Conservation (phyloP, 371 early-diverging fungal species). For the Haplosporangium sp. region DNA sequence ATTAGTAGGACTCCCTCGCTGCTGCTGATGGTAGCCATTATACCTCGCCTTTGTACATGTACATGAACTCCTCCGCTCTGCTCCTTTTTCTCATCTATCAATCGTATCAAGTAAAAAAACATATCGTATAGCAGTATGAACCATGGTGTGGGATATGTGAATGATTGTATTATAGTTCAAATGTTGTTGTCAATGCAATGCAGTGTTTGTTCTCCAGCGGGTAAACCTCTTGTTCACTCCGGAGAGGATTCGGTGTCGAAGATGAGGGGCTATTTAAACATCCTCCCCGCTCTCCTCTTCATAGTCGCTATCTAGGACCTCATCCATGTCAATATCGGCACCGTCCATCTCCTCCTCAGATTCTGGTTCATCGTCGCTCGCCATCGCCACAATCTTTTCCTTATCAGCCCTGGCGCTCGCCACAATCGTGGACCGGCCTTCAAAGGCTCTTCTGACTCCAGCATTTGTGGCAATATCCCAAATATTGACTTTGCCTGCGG, state of each 20-base stretch:
- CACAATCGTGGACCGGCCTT: constrained; percentile 56
- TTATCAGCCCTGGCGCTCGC: constrained; percentile 50
- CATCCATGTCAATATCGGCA: constrained; percentile 58
- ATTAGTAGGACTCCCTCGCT: constrained; percentile 10
- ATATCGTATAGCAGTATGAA: too few species aligned
- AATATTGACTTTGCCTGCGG: constrained; percentile 85
- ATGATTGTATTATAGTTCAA: too few species aligned
- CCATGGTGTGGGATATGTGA: too few species aligned
- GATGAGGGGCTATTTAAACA: constrained; percentile 17
- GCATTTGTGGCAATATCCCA: constrained; percentile 93
- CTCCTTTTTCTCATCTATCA: too few species aligned
- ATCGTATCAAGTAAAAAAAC: too few species aligned
- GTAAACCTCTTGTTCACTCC: too few species aligned
- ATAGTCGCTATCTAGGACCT: constrained; percentile 54
- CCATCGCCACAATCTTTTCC: constrained; percentile 58
- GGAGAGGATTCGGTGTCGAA: too few species aligned
- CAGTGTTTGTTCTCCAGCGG: too few species aligned
- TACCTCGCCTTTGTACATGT: too few species aligned
- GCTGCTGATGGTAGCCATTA: too few species aligned
- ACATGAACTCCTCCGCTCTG: too few species aligned
- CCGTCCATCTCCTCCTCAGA: constrained; percentile 62
- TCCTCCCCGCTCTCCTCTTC: constrained; percentile 58
- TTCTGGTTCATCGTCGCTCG: constrained; percentile 64
- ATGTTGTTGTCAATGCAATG: too few species aligned
- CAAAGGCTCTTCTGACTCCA: constrained; percentile 79